Conservation (phyloP, 164 flowering plant genomes). For the Dillenia turbinata region DNA sequence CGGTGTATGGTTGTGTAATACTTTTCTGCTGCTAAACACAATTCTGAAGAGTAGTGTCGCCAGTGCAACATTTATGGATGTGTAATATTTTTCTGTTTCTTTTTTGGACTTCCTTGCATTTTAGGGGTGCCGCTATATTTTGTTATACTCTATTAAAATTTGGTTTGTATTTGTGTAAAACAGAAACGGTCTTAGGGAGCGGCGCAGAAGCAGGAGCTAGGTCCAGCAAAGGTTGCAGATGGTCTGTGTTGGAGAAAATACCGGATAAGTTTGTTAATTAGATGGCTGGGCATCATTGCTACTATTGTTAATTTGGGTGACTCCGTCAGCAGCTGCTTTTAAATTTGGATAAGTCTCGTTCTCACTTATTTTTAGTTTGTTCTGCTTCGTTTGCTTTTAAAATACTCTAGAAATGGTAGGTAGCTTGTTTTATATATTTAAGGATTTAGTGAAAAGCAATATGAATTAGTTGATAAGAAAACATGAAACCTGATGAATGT, state of each 20-base stretch:
- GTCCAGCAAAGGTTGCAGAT: neutral
- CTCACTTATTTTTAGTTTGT: slow-evolving; percentile 26
- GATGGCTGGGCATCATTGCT: slow-evolving; percentile 25
- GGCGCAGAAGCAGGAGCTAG: slow-evolving; percentile 81
- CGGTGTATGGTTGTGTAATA: too few relatives aligned
- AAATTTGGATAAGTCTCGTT: slow-evolving; percentile 57
- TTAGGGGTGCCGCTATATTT: neutral
- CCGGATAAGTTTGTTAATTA: slow-evolving; percentile 22
- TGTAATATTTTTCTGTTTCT: neutral
- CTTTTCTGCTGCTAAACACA: neutral
- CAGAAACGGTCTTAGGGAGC: slow-evolving; percentile 60
- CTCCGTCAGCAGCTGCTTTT: slow-evolving; percentile 42
- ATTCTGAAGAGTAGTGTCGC: neutral
- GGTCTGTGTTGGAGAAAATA: slow-evolving; percentile 13
- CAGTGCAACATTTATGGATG: too few relatives aligned
- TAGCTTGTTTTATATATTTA: neutral
- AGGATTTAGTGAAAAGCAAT: neutral
- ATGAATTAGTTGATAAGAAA: neutral
- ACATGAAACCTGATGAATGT: slow-evolving; percentile 2
- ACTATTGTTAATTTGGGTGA: slow-evolving; percentile 41
- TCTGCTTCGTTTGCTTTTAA: slow-evolving; percentile 13
- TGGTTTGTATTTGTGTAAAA: neutral
- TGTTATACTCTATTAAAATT: neutral
- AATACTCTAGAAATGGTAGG: slow-evolving; percentile 11
- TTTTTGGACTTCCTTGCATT: neutral